phyloP scores from a whole-genome alignment of 345 rosid genomes.

The Nasturtium officinale region DNA sequence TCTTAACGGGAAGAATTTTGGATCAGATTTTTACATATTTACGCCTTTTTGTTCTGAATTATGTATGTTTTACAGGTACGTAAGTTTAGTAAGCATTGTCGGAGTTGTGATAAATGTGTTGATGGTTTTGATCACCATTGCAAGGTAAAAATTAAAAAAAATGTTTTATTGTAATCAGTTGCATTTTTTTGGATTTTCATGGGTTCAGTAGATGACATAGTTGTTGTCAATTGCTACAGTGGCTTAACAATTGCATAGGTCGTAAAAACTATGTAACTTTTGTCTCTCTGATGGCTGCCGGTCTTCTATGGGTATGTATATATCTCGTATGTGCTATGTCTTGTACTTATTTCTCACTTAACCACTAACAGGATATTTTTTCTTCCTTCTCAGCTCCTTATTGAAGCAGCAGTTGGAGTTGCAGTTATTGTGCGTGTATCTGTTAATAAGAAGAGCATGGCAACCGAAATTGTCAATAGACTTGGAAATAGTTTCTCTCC shows the following conservation, averaged over 20 bases:
- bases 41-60: constrained; percentile 12
- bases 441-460: constrained; percentile 73
- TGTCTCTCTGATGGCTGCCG: constrained; percentile 78
- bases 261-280: constrained; percentile 79
- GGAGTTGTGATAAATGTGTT: constrained; percentile 91
- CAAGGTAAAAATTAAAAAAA: constrained; percentile 66
- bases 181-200: neutral
- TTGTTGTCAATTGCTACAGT: constrained; percentile 57
- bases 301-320: constrained; percentile 82
- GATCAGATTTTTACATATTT: too few relatives aligned
- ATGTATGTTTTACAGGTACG: constrained; percentile 64
- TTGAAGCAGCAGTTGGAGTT: constrained; percentile 87
- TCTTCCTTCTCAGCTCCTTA: constrained; percentile 56
- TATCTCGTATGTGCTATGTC: neutral
- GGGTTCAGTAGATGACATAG: constrained; percentile 35
- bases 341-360: constrained; percentile 1
- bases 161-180: neutral
- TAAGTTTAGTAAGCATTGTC: constrained; percentile 85
- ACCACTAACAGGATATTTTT: constrained; percentile 3
- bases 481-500: constrained; percentile 96
- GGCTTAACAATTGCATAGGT: constrained; percentile 98
- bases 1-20: too few relatives aligned
- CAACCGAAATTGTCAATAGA: constrained; percentile 77
- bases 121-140: constrained; percentile 97
- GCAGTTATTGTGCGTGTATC: constrained; percentile 87